Conservation (phyloP, 192 early-diverging fungal species). For the Podila verticillata region DNA sequence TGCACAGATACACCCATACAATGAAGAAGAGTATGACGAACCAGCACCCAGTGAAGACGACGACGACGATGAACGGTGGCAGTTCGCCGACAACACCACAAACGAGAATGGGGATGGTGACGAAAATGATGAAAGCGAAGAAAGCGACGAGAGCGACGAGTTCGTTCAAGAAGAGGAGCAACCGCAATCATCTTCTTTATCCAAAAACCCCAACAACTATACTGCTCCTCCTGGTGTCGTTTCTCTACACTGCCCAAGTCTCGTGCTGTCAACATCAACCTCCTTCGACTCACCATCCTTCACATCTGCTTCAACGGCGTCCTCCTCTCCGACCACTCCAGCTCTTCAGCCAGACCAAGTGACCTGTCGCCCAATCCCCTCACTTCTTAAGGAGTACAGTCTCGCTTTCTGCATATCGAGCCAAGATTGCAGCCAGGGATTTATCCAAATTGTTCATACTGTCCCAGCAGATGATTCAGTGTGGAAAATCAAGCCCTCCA, state of each 20-base stretch:
- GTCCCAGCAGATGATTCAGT: background rate
- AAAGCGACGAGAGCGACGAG: background rate
- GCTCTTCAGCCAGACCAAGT: conserved; percentile 15
- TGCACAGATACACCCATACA: no score
- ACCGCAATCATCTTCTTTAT: background rate
- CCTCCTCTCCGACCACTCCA: background rate
- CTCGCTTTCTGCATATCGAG: conserved; percentile 29
- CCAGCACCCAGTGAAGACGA: no score
- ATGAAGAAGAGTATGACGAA: no score
- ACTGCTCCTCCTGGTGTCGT: background rate
- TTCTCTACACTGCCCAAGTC: conserved; percentile 15
- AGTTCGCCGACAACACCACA: no score
- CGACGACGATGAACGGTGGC: no score
- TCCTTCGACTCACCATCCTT: conserved; percentile 18
- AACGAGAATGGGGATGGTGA: no score
- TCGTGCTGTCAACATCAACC: conserved; percentile 15
- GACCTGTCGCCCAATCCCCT: conserved; percentile 10
- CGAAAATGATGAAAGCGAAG: background rate
- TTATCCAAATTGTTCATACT: conserved; percentile 26
- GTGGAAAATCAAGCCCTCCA: conserved; percentile 11
- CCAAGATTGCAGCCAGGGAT: conserved; percentile 21
- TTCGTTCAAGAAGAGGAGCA: background rate
- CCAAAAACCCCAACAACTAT: background rate
- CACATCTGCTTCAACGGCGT: conserved; percentile 15
- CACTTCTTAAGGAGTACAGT: conserved; percentile 13